phyloP scores from a whole-genome alignment of 139 green algal species.

The Asterochloris erici region DNA sequence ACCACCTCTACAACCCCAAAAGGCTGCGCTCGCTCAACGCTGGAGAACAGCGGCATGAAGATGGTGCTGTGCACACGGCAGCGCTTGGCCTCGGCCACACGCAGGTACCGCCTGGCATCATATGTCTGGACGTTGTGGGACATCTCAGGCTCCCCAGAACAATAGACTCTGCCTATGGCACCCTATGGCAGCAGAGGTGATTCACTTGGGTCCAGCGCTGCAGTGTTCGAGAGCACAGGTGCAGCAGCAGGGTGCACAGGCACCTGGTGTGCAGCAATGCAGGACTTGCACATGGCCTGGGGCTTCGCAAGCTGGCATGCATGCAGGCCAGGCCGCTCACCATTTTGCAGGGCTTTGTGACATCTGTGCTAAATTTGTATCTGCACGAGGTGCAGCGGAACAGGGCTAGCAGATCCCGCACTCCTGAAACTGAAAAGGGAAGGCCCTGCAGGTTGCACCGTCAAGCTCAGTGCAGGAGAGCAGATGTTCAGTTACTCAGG shows the following conservation, averaged over 20 bases:
- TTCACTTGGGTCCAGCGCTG: background rate
- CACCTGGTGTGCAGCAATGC: background rate
- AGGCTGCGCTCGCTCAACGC: conserved; percentile 26
- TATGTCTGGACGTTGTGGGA: conserved; percentile 76
- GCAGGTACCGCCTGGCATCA: conserved; percentile 71
- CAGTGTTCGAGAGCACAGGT: background rate
- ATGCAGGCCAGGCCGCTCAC: background rate
- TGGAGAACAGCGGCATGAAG: conserved; percentile 61
- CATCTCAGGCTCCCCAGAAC: conserved; percentile 72
- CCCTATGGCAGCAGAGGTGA: background rate
- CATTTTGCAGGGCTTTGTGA: conserved; percentile 39
- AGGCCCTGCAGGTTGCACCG: conserved; percentile 50
- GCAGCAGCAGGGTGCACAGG: background rate
- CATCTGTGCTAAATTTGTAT: conserved; percentile 76
- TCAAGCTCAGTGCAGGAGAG: background rate
- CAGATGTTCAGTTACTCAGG: background rate
- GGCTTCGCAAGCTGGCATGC: too few species aligned
- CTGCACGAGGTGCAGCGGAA: conserved; percentile 84
- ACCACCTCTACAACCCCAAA: conserved; percentile 78
- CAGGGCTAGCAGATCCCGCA: conserved; percentile 76
- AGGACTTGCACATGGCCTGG: background rate
- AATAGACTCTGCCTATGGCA: conserved; percentile 43
- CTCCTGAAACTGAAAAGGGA: conserved; percentile 70
- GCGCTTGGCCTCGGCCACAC: conserved; percentile 73
- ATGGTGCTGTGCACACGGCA: conserved; percentile 72